A percentile compares a stretch with the other conserved stretches of the same genome.
These are phyloP conservation scores for Juncus effusus DNA, from an alignment of 176 grass and related monocot species.

Conservation along the genomic window DNA sequence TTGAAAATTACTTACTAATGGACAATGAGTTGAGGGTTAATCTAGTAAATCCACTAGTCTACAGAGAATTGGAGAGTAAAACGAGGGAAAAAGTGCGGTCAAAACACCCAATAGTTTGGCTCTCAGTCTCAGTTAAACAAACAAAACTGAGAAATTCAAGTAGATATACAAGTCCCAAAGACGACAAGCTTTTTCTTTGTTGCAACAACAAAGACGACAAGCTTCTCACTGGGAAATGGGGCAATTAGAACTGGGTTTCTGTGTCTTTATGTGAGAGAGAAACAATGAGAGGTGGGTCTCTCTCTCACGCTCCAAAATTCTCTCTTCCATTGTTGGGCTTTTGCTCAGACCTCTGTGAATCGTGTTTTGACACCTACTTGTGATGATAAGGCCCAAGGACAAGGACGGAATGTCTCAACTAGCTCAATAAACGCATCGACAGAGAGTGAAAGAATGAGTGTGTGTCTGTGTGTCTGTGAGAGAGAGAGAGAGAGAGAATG, in stretches of 20 bases:
- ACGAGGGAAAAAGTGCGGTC: no score
- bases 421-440: no score
- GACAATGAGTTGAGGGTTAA: no score
- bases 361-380: conserved; percentile 4
- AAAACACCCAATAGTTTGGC: no score
- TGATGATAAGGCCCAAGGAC: neutral
- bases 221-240: neutral
- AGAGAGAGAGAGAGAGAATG: no score
- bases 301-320: no score
- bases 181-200: neutral
- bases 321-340: neutral
- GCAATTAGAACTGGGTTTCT: conserved; percentile 17
- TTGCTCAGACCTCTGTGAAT: conserved; percentile 2
- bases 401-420: no score
- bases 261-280: conserved; percentile 3
- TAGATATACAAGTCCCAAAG: neutral
- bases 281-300: neutral
- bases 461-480: no score
- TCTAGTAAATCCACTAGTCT: neutral
- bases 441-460: no score
- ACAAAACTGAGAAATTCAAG: neutral
- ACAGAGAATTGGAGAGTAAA: neutral
- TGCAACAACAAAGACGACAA: neutral
- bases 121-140: neutral
- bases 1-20: no score